A percentile compares a stretch with the other conserved stretches of the same genome.
These are phyloP conservation scores for Xerocomus potaroensis DNA, from an alignment of 768 basidiomycete genomes.

Conservation along the genomic window DNA sequence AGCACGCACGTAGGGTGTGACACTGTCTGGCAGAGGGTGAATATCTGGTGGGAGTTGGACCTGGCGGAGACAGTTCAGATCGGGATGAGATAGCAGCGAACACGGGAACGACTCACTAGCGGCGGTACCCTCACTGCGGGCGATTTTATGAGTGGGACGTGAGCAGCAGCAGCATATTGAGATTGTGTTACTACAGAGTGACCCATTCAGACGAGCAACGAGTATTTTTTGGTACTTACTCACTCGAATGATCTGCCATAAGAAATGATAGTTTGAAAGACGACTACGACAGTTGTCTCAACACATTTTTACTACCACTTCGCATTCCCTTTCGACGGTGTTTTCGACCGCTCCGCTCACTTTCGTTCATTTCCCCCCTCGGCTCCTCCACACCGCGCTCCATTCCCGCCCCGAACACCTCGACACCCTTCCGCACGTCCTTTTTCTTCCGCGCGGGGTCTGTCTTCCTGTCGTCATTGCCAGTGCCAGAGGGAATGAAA, in stretches of 20 bases:
- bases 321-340: conserved; percentile 73
- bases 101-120: conserved; percentile 45
- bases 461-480: conserved; percentile 7
- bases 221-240: no score
- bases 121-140: conserved; percentile 85
- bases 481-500: conserved; percentile 59
- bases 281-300: conserved; percentile 37
- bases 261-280: not conserved
- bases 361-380: conserved; percentile 48
- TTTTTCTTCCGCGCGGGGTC: conserved; percentile 30
- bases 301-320: conserved; percentile 88
- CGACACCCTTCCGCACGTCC: conserved; percentile 55
- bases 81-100: not conserved
- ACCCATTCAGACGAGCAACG: no score
- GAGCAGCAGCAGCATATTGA: conserved; percentile 73
- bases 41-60: conserved; percentile 86
- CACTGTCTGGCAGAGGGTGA: conserved; percentile 88
- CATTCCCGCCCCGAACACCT: conserved; percentile 84
- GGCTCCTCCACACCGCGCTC: conserved; percentile 67
- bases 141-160: conserved; percentile 86
- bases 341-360: conserved; percentile 73
- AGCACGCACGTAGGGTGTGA: conserved; percentile 75
- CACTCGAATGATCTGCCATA: conserved; percentile 22
- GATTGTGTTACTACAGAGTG: conserved; percentile 36
- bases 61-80: conserved; percentile 38